Conservation (phyloP, 306 rosid species). For the Delonix regia region DNA sequence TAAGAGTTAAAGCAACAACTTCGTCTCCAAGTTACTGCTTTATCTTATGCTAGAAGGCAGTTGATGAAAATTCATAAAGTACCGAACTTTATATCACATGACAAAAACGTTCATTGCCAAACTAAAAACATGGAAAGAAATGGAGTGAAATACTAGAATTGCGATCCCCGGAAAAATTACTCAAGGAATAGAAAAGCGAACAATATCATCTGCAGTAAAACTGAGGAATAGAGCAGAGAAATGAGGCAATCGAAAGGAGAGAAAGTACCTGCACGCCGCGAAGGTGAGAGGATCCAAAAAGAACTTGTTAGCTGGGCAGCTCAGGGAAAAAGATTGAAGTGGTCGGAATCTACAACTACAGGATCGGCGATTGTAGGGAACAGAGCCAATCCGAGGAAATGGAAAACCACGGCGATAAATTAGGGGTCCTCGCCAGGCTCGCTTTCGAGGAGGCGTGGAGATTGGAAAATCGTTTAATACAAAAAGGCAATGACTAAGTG, state of each 20-base stretch:
- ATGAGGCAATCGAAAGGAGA: not conserved
- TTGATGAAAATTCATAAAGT: not conserved
- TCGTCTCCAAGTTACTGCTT: not conserved
- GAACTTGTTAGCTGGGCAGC: not conserved
- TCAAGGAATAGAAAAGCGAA: not conserved
- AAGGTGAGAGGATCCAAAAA: not conserved
- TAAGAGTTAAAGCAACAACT: constrained; percentile 3
- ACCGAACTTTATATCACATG: not conserved
- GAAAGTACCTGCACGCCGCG: constrained; percentile 11
- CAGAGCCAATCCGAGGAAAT: constrained; percentile 54
- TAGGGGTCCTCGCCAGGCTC: constrained; percentile 36
- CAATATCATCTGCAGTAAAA: not conserved
- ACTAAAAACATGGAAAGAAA: not conserved
- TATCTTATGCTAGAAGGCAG: not conserved
- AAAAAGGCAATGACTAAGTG: not conserved
- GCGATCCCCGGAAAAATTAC: not conserved
- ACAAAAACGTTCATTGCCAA: not conserved
- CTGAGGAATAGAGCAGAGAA: not conserved
- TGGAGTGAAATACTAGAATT: not conserved
- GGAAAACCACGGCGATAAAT: constrained; percentile 50
- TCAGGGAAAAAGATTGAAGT: constrained; percentile 15
- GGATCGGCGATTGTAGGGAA: constrained; percentile 51
- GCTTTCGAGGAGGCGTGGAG: constrained; percentile 28
- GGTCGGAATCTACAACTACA: constrained; percentile 34
- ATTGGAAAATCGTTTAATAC: not conserved